A percentile compares a stretch with the other conserved stretches of the same genome.
phyloP scores from a whole-genome alignment of 2,329 filamentous ascomycete species.

The Ophiocordyceps sinensis region DNA sequence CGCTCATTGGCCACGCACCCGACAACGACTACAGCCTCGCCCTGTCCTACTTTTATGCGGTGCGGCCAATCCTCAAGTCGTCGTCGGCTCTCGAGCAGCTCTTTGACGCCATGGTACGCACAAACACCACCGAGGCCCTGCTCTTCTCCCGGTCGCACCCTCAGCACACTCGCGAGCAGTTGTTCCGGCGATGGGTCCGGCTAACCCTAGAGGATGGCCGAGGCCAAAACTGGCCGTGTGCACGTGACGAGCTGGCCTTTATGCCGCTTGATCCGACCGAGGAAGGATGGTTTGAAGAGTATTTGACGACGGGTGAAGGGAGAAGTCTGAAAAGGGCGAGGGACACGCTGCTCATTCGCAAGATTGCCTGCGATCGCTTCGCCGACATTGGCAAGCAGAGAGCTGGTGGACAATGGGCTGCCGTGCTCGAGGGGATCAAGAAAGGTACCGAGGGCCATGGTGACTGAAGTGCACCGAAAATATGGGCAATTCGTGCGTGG shows the following conservation, averaged over 20 bases:
- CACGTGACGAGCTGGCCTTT: slow-evolving; percentile 55
- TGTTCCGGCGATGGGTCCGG: slow-evolving; percentile 53
- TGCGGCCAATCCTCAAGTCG: slow-evolving; percentile 56
- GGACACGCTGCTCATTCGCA: slow-evolving; percentile 62
- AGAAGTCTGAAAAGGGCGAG: slow-evolving; percentile 49
- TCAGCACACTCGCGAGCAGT: slow-evolving; percentile 41
- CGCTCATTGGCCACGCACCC: slow-evolving; percentile 47
- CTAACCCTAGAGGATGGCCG: slow-evolving; percentile 34
- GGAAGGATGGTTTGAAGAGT: slow-evolving; percentile 60
- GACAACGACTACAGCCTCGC: slow-evolving; percentile 48
- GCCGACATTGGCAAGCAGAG: slow-evolving; percentile 29
- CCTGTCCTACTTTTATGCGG: slow-evolving; percentile 65
- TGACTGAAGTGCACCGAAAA: slow-evolving; percentile 6
- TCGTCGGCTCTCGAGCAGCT: slow-evolving; percentile 48
- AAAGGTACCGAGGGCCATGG: slow-evolving; percentile 23
- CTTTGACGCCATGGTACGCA: slow-evolving; percentile 52
- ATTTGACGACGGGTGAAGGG: slow-evolving; percentile 49
- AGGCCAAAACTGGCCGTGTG: slow-evolving; percentile 29
- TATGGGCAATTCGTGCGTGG: neutral
- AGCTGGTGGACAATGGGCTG: slow-evolving; percentile 30
- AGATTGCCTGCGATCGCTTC: slow-evolving; percentile 51
- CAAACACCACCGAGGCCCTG: slow-evolving; percentile 58
- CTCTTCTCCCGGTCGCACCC: slow-evolving; percentile 56
- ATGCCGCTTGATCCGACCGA: slow-evolving; percentile 58
- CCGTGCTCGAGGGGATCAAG: slow-evolving; percentile 36